These are phyloP conservation scores for Cryptococcus hybrid DNA, from an alignment of 1,284 basidiomycete genomes.

Conservation along the genomic window DNA sequence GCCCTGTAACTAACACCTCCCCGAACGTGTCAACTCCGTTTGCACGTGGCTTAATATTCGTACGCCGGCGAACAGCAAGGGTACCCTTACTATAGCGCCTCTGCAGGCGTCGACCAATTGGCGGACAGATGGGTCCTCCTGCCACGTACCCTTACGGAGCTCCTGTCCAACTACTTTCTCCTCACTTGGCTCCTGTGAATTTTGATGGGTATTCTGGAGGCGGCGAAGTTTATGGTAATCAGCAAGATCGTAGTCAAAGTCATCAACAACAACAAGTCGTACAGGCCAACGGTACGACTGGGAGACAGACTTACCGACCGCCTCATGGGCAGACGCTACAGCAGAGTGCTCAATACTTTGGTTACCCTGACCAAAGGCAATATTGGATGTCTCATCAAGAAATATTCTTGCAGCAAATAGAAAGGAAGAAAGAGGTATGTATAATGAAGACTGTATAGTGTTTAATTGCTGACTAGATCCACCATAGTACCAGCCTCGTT, in stretches of 20 bases:
- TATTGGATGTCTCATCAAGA: conserved; percentile 9
- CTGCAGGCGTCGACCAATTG: conserved; percentile 1
- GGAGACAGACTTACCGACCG: conserved; percentile 1
- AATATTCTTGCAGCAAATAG: conserved; percentile 5
- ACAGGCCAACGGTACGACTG: not conserved
- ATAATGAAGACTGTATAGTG: not conserved
- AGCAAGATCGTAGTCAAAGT: conserved; percentile 4
- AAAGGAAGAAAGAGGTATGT: conserved; percentile 8
- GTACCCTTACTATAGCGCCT: conserved; percentile 11
- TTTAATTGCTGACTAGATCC: too few species aligned
- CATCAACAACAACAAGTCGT: not conserved
- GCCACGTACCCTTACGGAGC: conserved; percentile 6
- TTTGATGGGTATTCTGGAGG: conserved; percentile 2
- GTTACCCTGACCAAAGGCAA: conserved; percentile 4
- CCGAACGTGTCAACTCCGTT: conserved; percentile 5
- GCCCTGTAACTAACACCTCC: conserved; percentile 4
- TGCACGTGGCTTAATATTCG: conserved; percentile 4
- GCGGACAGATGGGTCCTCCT: not conserved
- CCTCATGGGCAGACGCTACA: not conserved
- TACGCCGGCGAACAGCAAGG: conserved; percentile 4
- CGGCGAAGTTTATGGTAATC: conserved; percentile 4
- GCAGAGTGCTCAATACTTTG: conserved; percentile 6
- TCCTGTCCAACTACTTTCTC: not conserved
- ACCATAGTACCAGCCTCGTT: too few species aligned
- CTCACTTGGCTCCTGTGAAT: not conserved